Evolutionary conservation across 2,329 filamentous ascomycete species (phyloP).

Genomic region (Trichothecium roseum): DNA sequence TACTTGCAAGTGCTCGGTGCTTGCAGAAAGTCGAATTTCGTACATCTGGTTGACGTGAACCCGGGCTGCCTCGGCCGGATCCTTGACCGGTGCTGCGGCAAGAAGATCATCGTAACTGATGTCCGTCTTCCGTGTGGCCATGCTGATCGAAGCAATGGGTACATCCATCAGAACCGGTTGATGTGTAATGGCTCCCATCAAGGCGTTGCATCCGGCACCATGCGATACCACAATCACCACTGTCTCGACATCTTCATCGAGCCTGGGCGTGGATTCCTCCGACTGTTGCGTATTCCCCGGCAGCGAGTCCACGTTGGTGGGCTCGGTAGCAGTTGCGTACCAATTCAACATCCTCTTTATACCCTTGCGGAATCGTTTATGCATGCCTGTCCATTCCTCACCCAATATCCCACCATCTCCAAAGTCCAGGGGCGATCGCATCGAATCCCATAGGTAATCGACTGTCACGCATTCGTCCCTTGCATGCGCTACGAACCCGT

Average conservation of each 20-base stretch:
- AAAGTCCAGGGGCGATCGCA: constrained; percentile 67
- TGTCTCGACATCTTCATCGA: constrained; percentile 24
- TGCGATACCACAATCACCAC: constrained; percentile 86
- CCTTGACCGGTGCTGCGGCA: constrained; percentile 13
- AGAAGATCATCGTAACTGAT: constrained; percentile 26
- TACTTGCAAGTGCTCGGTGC: constrained; percentile 58
- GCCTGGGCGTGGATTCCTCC: constrained; percentile 9
- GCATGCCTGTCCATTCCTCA: constrained; percentile 95
- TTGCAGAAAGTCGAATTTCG: constrained; percentile 65
- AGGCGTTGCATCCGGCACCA: constrained; percentile 88
- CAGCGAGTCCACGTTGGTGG: constrained; percentile 40
- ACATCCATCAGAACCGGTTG: constrained; percentile 88
- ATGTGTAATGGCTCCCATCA: constrained; percentile 85
- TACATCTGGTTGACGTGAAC: constrained; percentile 51
- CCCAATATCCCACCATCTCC: constrained; percentile 79
- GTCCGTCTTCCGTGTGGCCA: constrained; percentile 58
- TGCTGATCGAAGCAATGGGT: constrained; percentile 79
- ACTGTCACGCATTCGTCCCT: constrained; percentile 75
- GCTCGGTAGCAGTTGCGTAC: constrained; percentile 54
- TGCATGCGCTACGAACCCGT: constrained; percentile 83
- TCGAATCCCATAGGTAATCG: constrained; percentile 97
- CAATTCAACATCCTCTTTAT: constrained; percentile 71
- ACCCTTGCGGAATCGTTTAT: constrained; percentile 75
- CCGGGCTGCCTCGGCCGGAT: constrained; percentile 15
- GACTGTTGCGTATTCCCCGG: constrained; percentile 14